Conservation (phyloP, 805 yeast genomes). For the Yamadazyma laniorum region DNA sequence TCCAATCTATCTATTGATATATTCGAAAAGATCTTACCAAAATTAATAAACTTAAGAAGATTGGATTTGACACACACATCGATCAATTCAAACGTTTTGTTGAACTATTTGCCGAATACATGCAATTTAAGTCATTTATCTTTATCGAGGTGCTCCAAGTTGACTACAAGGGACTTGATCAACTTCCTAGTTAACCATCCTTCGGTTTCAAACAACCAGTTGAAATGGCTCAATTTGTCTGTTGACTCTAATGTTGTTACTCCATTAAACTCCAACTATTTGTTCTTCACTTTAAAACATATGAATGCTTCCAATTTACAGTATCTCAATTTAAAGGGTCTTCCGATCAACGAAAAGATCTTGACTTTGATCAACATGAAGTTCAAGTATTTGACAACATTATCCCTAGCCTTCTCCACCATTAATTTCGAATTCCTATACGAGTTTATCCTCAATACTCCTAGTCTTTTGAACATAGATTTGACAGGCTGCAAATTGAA, state of each 20-base stretch:
- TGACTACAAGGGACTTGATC: constrained; percentile 70
- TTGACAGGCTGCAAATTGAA: constrained; percentile 60
- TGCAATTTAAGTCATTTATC: constrained; percentile 74
- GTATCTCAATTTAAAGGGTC: constrained; percentile 63
- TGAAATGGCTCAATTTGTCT: constrained; percentile 67
- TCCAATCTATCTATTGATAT: constrained; percentile 65
- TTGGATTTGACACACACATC: constrained; percentile 82
- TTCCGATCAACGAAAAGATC: constrained; percentile 49
- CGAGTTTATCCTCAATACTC: constrained; percentile 27
- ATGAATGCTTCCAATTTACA: constrained; percentile 44
- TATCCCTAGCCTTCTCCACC: constrained; percentile 41
- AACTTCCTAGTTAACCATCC: constrained; percentile 73
- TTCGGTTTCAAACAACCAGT: constrained; percentile 45
- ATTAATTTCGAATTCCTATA: constrained; percentile 38
- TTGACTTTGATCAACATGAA: constrained; percentile 36
- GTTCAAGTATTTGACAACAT: constrained; percentile 42
- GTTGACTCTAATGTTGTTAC: constrained; percentile 62
- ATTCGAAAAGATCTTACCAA: constrained; percentile 57
- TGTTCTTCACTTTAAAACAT: constrained; percentile 43
- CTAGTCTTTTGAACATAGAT: constrained; percentile 56
- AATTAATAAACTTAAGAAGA: constrained; percentile 54
- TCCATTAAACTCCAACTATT: constrained; percentile 52
- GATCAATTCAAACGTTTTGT: constrained; percentile 61
- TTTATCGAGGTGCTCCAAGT: constrained; percentile 50
- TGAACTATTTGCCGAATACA: constrained; percentile 49